Conservation (phyloP, 768 basidiomycete genomes). For the Lentinula detonsa region DNA sequence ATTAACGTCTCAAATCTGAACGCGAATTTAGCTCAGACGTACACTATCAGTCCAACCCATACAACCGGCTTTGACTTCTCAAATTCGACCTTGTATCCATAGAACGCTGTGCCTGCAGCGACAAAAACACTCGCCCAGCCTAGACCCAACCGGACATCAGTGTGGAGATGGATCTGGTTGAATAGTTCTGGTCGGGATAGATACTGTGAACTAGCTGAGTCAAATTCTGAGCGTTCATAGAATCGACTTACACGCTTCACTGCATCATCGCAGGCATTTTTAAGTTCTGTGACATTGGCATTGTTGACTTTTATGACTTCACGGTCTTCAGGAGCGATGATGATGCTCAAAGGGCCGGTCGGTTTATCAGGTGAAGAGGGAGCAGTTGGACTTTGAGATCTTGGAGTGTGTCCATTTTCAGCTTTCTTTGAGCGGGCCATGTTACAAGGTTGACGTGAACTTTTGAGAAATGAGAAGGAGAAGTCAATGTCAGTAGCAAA, state of each 20-base stretch:
- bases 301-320: constrained; percentile 60
- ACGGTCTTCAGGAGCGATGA: constrained; percentile 35
- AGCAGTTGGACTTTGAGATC: constrained; percentile 3
- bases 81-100: constrained; percentile 86
- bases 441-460: background rate
- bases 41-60: constrained; percentile 74
- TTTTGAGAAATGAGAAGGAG: background rate
- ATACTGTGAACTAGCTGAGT: constrained; percentile 44
- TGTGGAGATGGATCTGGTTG: constrained; percentile 81
- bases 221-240: background rate
- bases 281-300: constrained; percentile 50
- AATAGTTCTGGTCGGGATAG: constrained; percentile 77
- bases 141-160: constrained; percentile 79
- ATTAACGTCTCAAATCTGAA: constrained; percentile 1
- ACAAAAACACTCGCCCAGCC: constrained; percentile 86
- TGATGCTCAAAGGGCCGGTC: constrained; percentile 47
- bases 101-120: constrained; percentile 75
- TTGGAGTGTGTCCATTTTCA: constrained; percentile 5
- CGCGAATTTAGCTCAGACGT: constrained; percentile 24
- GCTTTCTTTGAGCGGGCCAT: constrained; percentile 12
- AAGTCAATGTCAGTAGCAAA: background rate
- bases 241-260: constrained; percentile 67
- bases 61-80: constrained; percentile 81
- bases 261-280: constrained; percentile 80
- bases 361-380: constrained; percentile 38